Evolutionary conservation across 768 basidiomycete species (phyloP).

Genomic region (Trametes cinnabarina): DNA sequence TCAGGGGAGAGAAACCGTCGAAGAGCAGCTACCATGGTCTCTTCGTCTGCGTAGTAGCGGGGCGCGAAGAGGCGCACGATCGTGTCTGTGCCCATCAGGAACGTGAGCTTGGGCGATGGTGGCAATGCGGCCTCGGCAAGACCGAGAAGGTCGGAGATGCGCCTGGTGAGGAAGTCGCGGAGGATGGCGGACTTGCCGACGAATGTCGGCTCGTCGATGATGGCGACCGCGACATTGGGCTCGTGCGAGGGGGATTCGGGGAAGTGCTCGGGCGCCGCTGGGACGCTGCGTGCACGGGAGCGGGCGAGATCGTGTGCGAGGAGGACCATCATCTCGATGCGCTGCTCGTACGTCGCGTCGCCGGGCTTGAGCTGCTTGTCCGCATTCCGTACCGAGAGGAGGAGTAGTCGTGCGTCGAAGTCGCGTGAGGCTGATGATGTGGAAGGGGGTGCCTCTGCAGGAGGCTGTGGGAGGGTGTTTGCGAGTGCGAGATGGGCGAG

Average conservation of each 20-base stretch:
- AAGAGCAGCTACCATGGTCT: conserved; percentile 56
- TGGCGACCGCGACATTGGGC: conserved; percentile 68
- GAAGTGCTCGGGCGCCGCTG: neutral
- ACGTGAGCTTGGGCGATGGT: conserved; percentile 49
- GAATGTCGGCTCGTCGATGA: conserved; percentile 87
- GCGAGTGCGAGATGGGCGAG: conserved; percentile 79
- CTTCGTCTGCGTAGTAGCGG: conserved; percentile 61
- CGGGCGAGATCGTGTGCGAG: conserved; percentile 49
- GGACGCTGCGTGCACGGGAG: neutral
- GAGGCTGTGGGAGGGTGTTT: conserved; percentile 36
- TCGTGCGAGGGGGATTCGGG: conserved; percentile 4
- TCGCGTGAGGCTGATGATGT: conserved; percentile 25
- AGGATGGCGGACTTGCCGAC: conserved; percentile 73
- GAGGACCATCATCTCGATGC: conserved; percentile 84
- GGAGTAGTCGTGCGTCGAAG: conserved; percentile 73
- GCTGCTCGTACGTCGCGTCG: conserved; percentile 74
- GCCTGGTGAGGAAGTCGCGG: conserved; percentile 45
- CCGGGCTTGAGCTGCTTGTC: conserved; percentile 73
- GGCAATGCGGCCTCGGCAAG: neutral
- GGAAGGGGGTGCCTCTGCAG: conserved; percentile 4
- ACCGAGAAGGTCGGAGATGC: conserved; percentile 25
- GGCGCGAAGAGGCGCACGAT: conserved; percentile 75
- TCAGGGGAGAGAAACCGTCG: conserved; percentile 54
- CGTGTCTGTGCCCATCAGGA: conserved; percentile 83
- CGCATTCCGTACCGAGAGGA: conserved; percentile 83